Percentiles rank a stretch among this genome's conserved stretches.
These are phyloP conservation scores for Ceriops decandra DNA, from an alignment of 345 rosid species.

Conservation along the genomic window DNA sequence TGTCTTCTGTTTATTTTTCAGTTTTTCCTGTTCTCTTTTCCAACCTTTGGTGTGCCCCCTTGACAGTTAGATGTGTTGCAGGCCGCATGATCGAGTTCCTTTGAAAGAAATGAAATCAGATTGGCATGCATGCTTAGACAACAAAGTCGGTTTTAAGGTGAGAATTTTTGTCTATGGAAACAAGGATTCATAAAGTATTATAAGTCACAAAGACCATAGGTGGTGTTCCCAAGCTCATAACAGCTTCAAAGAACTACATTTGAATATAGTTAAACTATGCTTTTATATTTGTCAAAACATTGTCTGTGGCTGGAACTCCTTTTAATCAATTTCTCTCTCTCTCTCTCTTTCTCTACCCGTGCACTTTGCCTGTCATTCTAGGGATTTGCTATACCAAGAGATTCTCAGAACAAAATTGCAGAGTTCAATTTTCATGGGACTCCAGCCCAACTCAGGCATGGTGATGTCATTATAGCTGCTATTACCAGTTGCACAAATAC, in stretches of 20 bases:
- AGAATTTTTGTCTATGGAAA: constrained; percentile 21
- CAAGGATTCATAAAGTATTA: constrained; percentile 1
- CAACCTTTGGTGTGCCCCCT: background rate
- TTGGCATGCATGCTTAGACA: constrained; percentile 87
- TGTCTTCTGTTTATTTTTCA: background rate
- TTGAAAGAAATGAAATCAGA: constrained; percentile 90
- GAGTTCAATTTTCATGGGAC: constrained; percentile 65
- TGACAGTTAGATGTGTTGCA: constrained; percentile 18
- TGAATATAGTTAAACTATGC: too few relatives aligned
- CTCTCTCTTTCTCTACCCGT: background rate
- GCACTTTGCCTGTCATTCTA: constrained; percentile 22
- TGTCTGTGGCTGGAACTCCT: too few relatives aligned
- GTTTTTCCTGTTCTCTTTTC: too few relatives aligned
- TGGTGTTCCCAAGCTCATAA: background rate
- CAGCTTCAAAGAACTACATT: too few relatives aligned
- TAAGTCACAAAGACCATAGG: background rate
- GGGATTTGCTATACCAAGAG: constrained; percentile 85
- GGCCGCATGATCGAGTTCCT: constrained; percentile 94
- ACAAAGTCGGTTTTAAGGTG: constrained; percentile 87
- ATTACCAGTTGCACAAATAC: constrained; percentile 98
- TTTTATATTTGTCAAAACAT: too few relatives aligned
- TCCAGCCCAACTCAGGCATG: constrained; percentile 69
- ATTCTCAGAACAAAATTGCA: constrained; percentile 64
- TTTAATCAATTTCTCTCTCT: background rate
- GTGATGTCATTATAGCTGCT: constrained; percentile 91